Base-by-base conservation (phyloP, 2,329 filamentous ascomycete genomes). In the Chaetomium sp. region DNA sequence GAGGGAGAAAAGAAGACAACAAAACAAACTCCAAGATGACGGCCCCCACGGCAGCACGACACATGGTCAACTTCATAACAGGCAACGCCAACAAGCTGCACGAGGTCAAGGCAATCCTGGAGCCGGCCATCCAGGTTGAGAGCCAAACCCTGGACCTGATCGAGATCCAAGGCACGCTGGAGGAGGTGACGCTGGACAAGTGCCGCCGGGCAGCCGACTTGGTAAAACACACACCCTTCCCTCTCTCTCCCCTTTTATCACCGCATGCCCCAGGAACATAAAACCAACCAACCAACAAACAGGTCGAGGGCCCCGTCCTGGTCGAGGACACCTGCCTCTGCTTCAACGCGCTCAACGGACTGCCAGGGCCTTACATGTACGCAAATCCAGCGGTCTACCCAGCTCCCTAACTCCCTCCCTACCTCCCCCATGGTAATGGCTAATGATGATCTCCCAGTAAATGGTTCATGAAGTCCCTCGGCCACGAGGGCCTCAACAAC, bases 241-340 rank as follows among this genome's bases (percentile, higher is more conserved):
- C 38, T 16, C 25, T 23, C 9, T 3, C 5, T 9, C 42, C 42
- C n/a, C 42, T 8, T 45, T 19, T 12, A 38, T 29, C 47, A 54
- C 38, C 35, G 12, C 35, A 19, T 38, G 31, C 31, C 31, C 2
- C 4, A 31, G 7, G 2, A 45, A 58, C 21, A 27, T 27, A 13
- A 56, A 57, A 25, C 57, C 64, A 50, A 60, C 45, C 33, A 57
- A 35, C 4, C 29, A n/a, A 33, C 31, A 13, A 21, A 53, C 66
- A 96, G 92, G 79, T 95, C 56, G 82, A 90, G 72, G 93, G 93
- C 0, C 93, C 96, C 3, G 95, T 97, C 9, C 83, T 99, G 47
- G 94, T 97, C 12, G 95, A 99, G 79, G 95, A 99, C 78, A 99
- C 95, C 19, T 93, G 93, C 70, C 83, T 99, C 57, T 96, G 93